Evolutionary conservation across 306 rosid species (phyloP), one percentile per base, ranked within the genome.

Genomic region (Rosa chinensis): DNA sequence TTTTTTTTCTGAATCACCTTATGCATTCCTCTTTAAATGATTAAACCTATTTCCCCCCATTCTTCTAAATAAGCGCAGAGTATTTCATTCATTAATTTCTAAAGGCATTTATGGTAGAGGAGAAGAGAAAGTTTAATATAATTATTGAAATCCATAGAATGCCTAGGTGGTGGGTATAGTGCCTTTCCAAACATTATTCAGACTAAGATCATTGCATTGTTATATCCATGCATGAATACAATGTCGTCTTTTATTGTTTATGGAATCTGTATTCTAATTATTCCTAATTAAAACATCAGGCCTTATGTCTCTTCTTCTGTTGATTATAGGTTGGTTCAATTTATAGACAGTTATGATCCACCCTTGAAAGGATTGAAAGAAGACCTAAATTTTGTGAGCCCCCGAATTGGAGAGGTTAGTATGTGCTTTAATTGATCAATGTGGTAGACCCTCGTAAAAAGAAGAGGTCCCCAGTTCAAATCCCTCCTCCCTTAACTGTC

Each of bases 381-480:
- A 84, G 99, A 95, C 83, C 88, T 95, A 52, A 95, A 93, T 87
- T 93, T 93, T 85, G 99, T 95, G 84, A 92, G 99, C 91, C 99
- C 98, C 56, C 96, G 99, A 69, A 95, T 95, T 82, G 99, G 99
- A 88, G 99, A 95, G 99, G 99, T 95, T 82, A 91, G 62, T 83
- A 69, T 77, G 72, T 79, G 72, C 88, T 85, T 85, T 70, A 35
- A 55, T 75, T 45, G 42, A 61, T 82, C 55, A 53, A 67, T 59
- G 32, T 76, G 58, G n/a, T 63, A 23, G 20, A 5, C 58, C 58
- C 21, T 52, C 8, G 21, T 17, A n/a, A n/a, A 56, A 56, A 8
- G 13, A 21, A 56, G 63, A n/a, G 1, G 63, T 21, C 63, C 63
- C 63, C 63, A 56, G 32, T 21, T 56, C 63, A 21, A 8, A 21